Evolutionary conservation across 768 basidiomycete genomes (phyloP).

Genomic region (Boletus pseudopeckii): DNA sequence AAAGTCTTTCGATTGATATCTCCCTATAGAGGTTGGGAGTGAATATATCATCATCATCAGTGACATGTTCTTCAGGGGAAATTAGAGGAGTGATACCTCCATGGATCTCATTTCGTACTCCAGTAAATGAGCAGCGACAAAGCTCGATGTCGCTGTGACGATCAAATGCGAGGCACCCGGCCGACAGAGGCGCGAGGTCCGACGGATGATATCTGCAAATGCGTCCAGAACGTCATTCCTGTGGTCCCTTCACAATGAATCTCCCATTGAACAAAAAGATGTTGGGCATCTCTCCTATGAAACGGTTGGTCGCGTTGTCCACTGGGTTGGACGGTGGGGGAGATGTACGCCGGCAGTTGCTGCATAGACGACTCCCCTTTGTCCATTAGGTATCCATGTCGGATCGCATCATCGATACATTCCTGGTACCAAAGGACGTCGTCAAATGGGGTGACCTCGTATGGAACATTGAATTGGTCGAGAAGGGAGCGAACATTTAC

Average conservation of each 20-base stretch:
- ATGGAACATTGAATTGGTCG: slow-evolving; percentile 12
- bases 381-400: slow-evolving; percentile 27
- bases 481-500: slow-evolving; percentile 15
- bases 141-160: no score
- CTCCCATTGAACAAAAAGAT: slow-evolving; percentile 35
- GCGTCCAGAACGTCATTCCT: slow-evolving; percentile 30
- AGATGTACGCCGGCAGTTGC: slow-evolving; percentile 32
- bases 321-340: slow-evolving; percentile 14
- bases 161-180: no score
- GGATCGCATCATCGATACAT: slow-evolving; percentile 21
- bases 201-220: slow-evolving; percentile 32
- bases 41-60: slow-evolving; percentile 17
- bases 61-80: no score
- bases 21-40: slow-evolving; percentile 26
- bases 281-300: slow-evolving; percentile 17
- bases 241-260: slow-evolving; percentile 27
- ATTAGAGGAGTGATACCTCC: no score
- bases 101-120: no score
- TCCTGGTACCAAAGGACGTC: slow-evolving; percentile 12
- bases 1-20: slow-evolving; percentile 27
- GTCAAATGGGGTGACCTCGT: slow-evolving; percentile 12
- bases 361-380: slow-evolving; percentile 28
- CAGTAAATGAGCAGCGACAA: no score
- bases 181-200: slow-evolving; percentile 26
- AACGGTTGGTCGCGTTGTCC: slow-evolving; percentile 34